Conservation (phyloP, 2,329 filamentous ascomycete species). For the Aspergillus persii region DNA sequence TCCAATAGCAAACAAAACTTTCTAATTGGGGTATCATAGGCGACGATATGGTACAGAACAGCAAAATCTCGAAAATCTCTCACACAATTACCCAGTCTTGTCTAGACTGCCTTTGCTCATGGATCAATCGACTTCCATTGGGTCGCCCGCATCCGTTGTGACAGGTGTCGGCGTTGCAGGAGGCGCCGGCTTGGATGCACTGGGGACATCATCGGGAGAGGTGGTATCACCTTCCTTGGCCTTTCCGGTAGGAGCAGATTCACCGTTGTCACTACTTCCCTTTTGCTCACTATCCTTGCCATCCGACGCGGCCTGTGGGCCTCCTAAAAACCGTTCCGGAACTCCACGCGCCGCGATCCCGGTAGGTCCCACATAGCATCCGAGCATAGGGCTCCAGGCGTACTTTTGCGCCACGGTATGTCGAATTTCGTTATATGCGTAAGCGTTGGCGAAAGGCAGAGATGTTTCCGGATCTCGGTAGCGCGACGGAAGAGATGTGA, state of each 20-base stretch:
- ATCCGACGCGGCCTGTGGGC: slow-evolving; percentile 16
- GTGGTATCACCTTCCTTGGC: slow-evolving; percentile 12
- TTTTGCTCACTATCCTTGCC: slow-evolving; percentile 12
- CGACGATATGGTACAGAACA: neutral
- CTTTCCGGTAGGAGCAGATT: slow-evolving; percentile 4
- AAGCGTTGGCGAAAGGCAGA: slow-evolving; percentile 73
- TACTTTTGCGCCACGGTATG: slow-evolving; percentile 71
- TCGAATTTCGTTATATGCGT: slow-evolving; percentile 76
- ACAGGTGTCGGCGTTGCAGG: slow-evolving; percentile 7
- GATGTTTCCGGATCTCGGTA: slow-evolving; percentile 85
- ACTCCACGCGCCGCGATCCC: slow-evolving; percentile 68
- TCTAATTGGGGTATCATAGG: neutral
- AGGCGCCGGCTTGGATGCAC: slow-evolving; percentile 2
- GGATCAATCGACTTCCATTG: slow-evolving; percentile 19
- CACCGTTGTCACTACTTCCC: slow-evolving; percentile 1
- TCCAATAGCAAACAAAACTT: neutral
- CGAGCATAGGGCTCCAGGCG: slow-evolving; percentile 76
- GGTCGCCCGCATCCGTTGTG: slow-evolving; percentile 10
- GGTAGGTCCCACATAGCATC: slow-evolving; percentile 73
- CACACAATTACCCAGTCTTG: neutral
- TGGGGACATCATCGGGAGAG: neutral
- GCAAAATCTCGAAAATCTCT: neutral
- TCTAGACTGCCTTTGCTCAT: neutral
- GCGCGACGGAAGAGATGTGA: slow-evolving; percentile 76
- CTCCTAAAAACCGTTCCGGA: slow-evolving; percentile 66